Base-by-base conservation (phyloP, 345 rosid genomes). In the Melaleuca quinquenervia region DNA sequence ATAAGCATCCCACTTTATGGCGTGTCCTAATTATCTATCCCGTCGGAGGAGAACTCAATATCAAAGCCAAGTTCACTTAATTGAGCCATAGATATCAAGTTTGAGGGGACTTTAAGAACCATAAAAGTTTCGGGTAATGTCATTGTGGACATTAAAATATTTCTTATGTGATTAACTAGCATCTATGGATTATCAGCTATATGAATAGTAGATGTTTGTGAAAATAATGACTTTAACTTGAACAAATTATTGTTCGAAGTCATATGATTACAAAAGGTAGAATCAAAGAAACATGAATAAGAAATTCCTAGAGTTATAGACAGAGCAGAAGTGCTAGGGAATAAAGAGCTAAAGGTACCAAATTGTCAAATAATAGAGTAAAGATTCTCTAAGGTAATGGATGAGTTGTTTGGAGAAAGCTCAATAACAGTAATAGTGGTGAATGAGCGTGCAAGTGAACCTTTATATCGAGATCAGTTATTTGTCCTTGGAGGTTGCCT, bases 1-100 rank as follows among this genome's bases (percentile, higher is more conserved):
- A 60, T 27, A 60, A 36, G 20, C 2, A 0, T 60, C 74, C 74
- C 41, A 60, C 36, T 60, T 60, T 27, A 27, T 0, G 0, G 20
- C 41, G 0, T 27, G 0, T 60, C 74, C 36, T 3, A 11, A 56
- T 26, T 60, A 60, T 60, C 0, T 60, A 2, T 60, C 26, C 27
- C 6, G 26, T 24, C 1, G 12, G 9, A 60, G 27, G 9, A 60
- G 74, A 13, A 60, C 13, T 60, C 20, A n/a, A 60, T 27, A 27
- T 60, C 36, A 27, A 60, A 27, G 74, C 1, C 1, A 0, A 27
- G 1, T 27, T 60, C 74, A 3, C 18, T n/a, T 14, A 14, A 18
- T 60, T 60, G 74, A 60, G 20, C 1, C 41, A 27, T 27, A 60
- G 0, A 27, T 60, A 60, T 60, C 74, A 60, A 60, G 74, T 60